Base-by-base conservation (phyloP, 2,329 filamentous ascomycete genomes). In the Claviceps humidiphila region DNA sequence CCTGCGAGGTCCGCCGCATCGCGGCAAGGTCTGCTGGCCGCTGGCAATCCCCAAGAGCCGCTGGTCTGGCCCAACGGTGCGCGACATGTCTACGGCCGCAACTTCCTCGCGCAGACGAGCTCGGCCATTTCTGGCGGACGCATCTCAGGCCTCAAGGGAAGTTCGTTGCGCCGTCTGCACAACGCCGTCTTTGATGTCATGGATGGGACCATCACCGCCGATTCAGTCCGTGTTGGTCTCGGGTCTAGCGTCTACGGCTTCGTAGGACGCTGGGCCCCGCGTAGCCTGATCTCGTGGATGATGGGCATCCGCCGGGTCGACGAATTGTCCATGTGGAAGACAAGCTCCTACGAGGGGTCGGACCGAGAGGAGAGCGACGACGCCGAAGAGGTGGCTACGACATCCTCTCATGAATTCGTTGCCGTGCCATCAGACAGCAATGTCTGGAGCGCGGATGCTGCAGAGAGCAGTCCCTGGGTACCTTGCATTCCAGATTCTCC, bases 131-230 rank as follows among this genome's bases (percentile, higher is more conserved):
- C 76, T 48, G 74, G 77, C 4, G 74, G 75, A 8, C 74, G 76
- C 51, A 74, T 77, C 66, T 78, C 75, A 58, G 83, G 76, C 13
- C 69, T 79, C 54, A 78, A 77, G 49, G 86, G 87, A 40, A 89
- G 82, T 55, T 82, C 85, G 3, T 74, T 95, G 46, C 77, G 87
- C 37, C 82, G 86, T 57, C 75, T 98, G 51, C 87, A 97, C 68
- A 84, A 89, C 62, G 83, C 87, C 2, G 84, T 98, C 9, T 94
- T 96, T 64, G 91, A 97, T 64, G 87, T 93, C 38, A 78, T 97
- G 51, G 84, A 87, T 57, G 77, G 80, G 44, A 78, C 74, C 17
- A 73, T 78, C 58, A 78, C 76, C 26, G 74, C 72, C 47, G 73
- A 78, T 39, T 78, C 86, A 1, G 79, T 91, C 57, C 83, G 87